Base-by-base conservation (phyloP, 176 grass and related monocot genomes). In the Lolium rigidum region DNA sequence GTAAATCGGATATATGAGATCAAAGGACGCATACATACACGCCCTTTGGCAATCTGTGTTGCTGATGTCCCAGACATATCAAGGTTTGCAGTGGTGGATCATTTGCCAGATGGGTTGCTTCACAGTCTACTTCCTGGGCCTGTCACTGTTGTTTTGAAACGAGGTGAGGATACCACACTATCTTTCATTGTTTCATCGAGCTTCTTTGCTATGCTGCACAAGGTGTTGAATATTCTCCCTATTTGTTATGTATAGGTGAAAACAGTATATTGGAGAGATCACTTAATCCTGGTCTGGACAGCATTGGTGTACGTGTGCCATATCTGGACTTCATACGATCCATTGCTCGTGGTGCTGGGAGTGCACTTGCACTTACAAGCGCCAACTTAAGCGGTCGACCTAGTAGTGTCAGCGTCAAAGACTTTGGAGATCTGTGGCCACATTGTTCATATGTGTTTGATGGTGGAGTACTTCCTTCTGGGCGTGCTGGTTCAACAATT, bases 341-440 rank as follows among this genome's bases (percentile, higher is more conserved):
- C 58, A 89, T 99, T 80, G 88, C 92, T 26, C 87, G 76, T 89
- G 90, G 97, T 88, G 88, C 92, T 86, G 70, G 86, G 90, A 92
- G 97, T 84, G 94, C 97, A 60, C 82, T 99, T 79, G 92, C 97
- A 46, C 94, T 99, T 81, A 99, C 97, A 78, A 99, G 94, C 7
- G 90, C 97, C 82, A 99, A 99, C 68, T 70, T 94, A 83, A 95
- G 93, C 4, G 97, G 97, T 5, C 76, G 49, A 9, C 84, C 82
- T 39, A 99, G 97, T 72, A 99, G 94, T 50, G 92, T 96, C 52
- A 83, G 66, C 2, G 59, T 95, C 69, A 92, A 86, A 69, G 94
- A 96, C 88, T 99, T 99, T 15, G 82, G 92, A 72, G 82, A 90
- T 79, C 86, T 96, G 14, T 98, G 97, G 94, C 90, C 79, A 47